Base-by-base conservation (phyloP, 176 grass and related monocot genomes). In the Lolium rigidum region DNA sequence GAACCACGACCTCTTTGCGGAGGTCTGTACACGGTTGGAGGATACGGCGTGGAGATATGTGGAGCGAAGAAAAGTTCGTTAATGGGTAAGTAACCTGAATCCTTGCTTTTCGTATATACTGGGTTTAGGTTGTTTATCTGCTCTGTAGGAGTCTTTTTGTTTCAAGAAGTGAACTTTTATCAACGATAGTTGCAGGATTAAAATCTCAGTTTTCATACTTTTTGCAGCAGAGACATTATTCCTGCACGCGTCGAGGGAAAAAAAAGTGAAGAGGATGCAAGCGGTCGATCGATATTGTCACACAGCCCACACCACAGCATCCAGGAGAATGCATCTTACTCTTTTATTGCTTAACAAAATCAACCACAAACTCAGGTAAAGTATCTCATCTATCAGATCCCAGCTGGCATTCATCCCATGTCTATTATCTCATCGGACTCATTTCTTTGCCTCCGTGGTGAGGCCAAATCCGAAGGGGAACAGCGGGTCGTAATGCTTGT, bases 401-500 rank as follows among this genome's bases (percentile, higher is more conserved):
- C 60, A 63, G 12, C 60, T 10, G 59, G 26, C 22, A 63, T 61
- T 21, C 59, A 61, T 25, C 22, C 10, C 59, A 62, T 62, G 10
- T 62, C 59, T 0, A 11, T 26, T 7, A 62, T 26, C 22, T 11
- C 10, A 62, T 5, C 61, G 1, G 22, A 25, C 24, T 64, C 61
- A 64, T 25, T 66, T 66, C 6, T 66, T 66, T 0, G 63, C 63
- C 26, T 66, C 13, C 0, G 63, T 66, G 63, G 63, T 66, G 71
- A 94, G 76, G 4, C 92, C 90, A 28, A 82, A 94, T 0, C 89
- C 94, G 15, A 97, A 92, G 3, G 92, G 90, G 37, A 94, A 97
- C 18, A 94, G 25, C 10, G 94, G 94, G n/a, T 94, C 88, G 18
- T 94, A 94, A 37, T 94, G 77, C 18, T 14, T 17, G 31, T 94